Percentiles rank a stretch among this genome's conserved stretches.
phyloP scores from a whole-genome alignment of 768 basidiomycete species.

The Gloeophyllum trabeum region DNA sequence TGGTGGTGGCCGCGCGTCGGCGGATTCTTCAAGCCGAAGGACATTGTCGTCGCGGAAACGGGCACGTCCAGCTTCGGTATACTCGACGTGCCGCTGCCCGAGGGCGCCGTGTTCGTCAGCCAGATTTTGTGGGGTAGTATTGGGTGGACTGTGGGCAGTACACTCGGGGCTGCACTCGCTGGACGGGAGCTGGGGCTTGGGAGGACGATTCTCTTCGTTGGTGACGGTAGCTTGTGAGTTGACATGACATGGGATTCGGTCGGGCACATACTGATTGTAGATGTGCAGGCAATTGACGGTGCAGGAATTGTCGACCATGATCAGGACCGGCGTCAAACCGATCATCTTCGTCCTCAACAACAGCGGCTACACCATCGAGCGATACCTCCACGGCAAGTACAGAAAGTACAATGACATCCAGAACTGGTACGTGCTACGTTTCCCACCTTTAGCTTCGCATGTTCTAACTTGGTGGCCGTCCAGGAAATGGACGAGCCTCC shows the following conservation, averaged over 20 bases:
- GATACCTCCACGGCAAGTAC: constrained; percentile 54
- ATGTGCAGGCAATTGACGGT: constrained; percentile 57
- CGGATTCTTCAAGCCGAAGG: constrained; percentile 57
- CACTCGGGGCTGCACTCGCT: constrained; percentile 73
- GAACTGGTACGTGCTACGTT: no score
- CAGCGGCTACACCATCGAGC: constrained; percentile 81
- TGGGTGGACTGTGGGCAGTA: constrained; percentile 77
- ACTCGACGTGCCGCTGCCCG: constrained; percentile 68
- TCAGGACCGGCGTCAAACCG: constrained; percentile 59
- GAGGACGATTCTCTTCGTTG: constrained; percentile 75
- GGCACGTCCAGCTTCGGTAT: constrained; percentile 85
- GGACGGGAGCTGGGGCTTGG: constrained; percentile 50
- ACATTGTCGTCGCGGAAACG: constrained; percentile 83
- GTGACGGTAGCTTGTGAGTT: constrained; percentile 70
- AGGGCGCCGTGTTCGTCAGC: constrained; percentile 49
- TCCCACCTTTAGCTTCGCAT: no score
- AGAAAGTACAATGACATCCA: constrained; percentile 82
- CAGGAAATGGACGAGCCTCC: constrained; percentile 65
- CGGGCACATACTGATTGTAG: constrained; percentile 5
- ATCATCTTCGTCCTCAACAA: constrained; percentile 82
- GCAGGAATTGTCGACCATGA: constrained; percentile 82
- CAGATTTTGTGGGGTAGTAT: constrained; percentile 91
- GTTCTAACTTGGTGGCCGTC: no score
- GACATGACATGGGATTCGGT: no score
- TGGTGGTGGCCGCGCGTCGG: constrained; percentile 81